These are phyloP conservation scores for Backusella westeae DNA, from an alignment of 192 early-diverging fungal species.

Conservation along the genomic window DNA sequence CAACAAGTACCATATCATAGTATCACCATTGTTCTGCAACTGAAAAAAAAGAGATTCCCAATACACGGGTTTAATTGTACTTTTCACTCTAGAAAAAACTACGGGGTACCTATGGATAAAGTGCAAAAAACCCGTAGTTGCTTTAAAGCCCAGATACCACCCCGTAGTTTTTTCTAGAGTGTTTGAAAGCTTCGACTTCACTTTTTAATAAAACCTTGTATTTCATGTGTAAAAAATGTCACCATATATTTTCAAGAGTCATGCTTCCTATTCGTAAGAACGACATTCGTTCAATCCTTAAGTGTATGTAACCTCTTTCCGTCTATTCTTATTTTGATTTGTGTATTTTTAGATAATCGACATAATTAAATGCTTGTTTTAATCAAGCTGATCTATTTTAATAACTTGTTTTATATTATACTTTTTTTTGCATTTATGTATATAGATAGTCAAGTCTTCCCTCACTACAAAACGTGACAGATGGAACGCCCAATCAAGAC, in stretches of 20 bases:
- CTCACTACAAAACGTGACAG: constrained; percentile 13
- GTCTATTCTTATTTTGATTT: not conserved
- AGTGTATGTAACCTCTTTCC: not conserved
- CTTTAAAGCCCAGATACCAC: too few species aligned
- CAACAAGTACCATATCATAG: too few species aligned
- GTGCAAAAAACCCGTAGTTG: too few species aligned
- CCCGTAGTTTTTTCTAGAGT: too few species aligned
- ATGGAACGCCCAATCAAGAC: constrained; percentile 9
- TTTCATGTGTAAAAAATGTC: too few species aligned
- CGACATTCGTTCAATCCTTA: too few species aligned
- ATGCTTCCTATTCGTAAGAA: too few species aligned
- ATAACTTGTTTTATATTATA: not conserved
- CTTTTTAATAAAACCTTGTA: not conserved
- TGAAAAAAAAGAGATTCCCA: not conserved
- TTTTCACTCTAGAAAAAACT: not conserved
- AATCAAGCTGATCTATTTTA: not conserved
- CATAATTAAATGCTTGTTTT: not conserved
- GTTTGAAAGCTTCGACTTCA: too few species aligned
- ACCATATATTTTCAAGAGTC: too few species aligned
- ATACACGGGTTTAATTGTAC: not conserved
- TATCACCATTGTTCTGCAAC: not conserved
- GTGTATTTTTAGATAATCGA: not conserved
- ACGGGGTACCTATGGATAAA: too few species aligned
- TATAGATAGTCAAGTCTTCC: not conserved
- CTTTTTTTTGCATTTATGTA: not conserved